Base-by-base conservation (phyloP, 2,329 filamentous ascomycete species). In the Cadophora sp. region DNA sequence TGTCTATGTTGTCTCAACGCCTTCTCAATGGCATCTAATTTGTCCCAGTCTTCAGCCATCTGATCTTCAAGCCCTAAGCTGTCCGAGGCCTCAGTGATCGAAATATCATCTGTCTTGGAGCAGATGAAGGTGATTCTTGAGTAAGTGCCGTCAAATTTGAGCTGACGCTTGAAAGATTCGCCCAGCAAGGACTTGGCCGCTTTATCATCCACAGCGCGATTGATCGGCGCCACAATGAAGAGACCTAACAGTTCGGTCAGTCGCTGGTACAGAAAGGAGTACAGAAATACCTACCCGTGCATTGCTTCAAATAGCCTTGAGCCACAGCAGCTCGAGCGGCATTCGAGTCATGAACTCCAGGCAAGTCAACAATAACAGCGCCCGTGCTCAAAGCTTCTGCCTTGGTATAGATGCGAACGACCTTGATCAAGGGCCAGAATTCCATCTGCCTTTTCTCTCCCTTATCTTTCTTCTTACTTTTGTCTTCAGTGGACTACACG, bases 121-220 rank as follows among this genome's bases (percentile, higher is more conserved):
- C 87, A 90, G 16, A 91, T 86, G 68, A 90, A 90, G 0, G 86
- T 88, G 2, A 89, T 80, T 1, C 79, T 80, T 7, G 79, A 82
- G 64, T 86, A 86, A 0, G 79, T 82, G n/a, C 68, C 68, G 27
- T 73, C 69, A 40, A 68, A 66, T 29, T 56, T 43, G 7, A 70
- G 61, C 48, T 66, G 59, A 24, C 66, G 29, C 43, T 64, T 60
- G 34, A 71, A 70, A 9, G 22, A 48, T 19, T 55, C 61, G 7
- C 68, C 64, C 5, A 69, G 62, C 27, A 69, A 27, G 22, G 65
- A 58, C n/a, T 62, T 64, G 14, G 83, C 83, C 14, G 80, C 79
- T 69, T 83, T 81, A 68, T 84, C 81, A 70, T 84, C 81, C 1
- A 83, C 80, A n/a, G 82, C 82, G 12, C 83, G 78, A 29, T 76